A percentile compares a stretch with the other conserved stretches of the same genome.
phyloP scores from a whole-genome alignment of 2,329 filamentous ascomycete genomes.

The Zasmidium angulare region DNA sequence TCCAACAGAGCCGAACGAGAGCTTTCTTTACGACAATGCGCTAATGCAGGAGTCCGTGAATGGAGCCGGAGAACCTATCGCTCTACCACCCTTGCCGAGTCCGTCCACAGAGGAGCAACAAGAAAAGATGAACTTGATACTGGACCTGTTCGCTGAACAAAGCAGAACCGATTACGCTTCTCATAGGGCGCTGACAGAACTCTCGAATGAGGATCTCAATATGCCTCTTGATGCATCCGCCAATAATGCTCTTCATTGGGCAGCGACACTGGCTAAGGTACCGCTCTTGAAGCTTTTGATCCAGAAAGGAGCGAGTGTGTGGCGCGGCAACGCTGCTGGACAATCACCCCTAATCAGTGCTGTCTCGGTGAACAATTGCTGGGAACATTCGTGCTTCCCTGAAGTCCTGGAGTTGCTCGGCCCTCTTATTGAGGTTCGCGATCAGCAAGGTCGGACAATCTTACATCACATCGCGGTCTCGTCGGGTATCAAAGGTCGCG shows the following conservation, averaged over 20 bases:
- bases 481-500: slow-evolving; percentile 90
- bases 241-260: slow-evolving; percentile 94
- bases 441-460: slow-evolving; percentile 86
- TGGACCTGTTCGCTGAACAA: slow-evolving; percentile 67
- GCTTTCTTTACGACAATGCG: slow-evolving; percentile 64
- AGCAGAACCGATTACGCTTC: slow-evolving; percentile 68
- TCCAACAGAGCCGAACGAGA: slow-evolving; percentile 77
- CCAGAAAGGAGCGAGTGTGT: slow-evolving; percentile 79
- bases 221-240: slow-evolving; percentile 86
- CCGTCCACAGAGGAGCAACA: slow-evolving; percentile 65
- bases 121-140: slow-evolving; percentile 75
- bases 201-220: slow-evolving; percentile 80
- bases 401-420: slow-evolving; percentile 87
- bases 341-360: slow-evolving; percentile 93
- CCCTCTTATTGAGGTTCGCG: slow-evolving; percentile 84
- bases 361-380: slow-evolving; percentile 89
- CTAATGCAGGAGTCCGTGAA: slow-evolving; percentile 35
- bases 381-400: slow-evolving; percentile 86
- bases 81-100: slow-evolving; percentile 64
- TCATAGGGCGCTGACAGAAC: slow-evolving; percentile 72
- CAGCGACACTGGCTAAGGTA: slow-evolving; percentile 85
- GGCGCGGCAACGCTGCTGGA: slow-evolving; percentile 81
- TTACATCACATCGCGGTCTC: slow-evolving; percentile 95
- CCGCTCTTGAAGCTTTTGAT: slow-evolving; percentile 79
- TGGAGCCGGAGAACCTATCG: slow-evolving; percentile 56